phyloP scores from a whole-genome alignment of 257 asterid genomes.

The Primulina tabacum region DNA sequence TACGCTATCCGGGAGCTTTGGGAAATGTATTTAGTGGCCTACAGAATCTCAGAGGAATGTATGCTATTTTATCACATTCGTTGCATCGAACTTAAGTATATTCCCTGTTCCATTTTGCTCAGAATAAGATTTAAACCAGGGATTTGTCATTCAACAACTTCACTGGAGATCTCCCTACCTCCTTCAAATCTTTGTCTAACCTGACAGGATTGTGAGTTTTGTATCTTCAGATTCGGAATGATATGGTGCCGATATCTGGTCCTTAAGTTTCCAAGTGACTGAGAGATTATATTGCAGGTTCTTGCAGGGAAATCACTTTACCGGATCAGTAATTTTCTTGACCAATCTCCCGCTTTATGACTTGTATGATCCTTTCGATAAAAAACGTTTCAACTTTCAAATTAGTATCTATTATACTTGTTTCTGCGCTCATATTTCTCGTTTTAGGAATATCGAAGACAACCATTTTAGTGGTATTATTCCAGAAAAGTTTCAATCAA shows the following conservation, averaged over 20 bases:
- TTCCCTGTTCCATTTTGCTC: neutral
- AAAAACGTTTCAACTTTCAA: neutral
- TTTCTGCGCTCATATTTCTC: constrained; percentile 23
- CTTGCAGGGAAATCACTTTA: constrained; percentile 69
- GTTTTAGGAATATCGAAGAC: constrained; percentile 81
- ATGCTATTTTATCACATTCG: constrained; percentile 22
- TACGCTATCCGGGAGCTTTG: constrained; percentile 61
- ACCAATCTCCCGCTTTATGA: constrained; percentile 64
- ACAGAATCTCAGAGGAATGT: constrained; percentile 61
- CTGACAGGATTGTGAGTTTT: constrained; percentile 67
- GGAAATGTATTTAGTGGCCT: constrained; percentile 74
- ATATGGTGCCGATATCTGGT: constrained; percentile 13
- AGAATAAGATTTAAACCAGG: constrained; percentile 45
- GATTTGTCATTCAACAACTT: constrained; percentile 79
- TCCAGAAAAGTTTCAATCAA: constrained; percentile 66
- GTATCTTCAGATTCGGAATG: constrained; percentile 12
- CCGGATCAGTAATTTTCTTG: constrained; percentile 80
- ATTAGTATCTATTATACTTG: constrained; percentile 14
- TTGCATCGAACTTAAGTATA: constrained; percentile 1
- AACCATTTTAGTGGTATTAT: constrained; percentile 94
- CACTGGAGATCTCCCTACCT: constrained; percentile 83
- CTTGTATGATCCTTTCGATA: constrained; percentile 48
- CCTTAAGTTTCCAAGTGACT: constrained; percentile 14
- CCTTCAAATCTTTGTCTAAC: constrained; percentile 56
- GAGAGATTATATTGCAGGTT: constrained; percentile 47